Conservation (phyloP, 805 yeast species). For the Hanseniaspora guilliermondii region DNA sequence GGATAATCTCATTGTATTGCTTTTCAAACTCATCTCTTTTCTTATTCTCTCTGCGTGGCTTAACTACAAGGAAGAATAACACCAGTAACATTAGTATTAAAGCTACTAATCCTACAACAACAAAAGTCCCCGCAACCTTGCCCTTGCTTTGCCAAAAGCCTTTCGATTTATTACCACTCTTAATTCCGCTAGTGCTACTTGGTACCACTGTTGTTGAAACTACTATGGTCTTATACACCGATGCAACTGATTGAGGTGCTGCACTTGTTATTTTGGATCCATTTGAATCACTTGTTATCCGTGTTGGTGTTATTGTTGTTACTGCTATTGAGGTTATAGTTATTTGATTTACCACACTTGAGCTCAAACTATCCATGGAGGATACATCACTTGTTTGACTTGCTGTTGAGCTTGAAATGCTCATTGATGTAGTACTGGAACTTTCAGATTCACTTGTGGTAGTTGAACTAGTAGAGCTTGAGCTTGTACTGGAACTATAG, state of each 20-base stretch:
- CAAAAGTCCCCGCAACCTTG: constrained; percentile 75
- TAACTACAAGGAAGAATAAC: constrained; percentile 30
- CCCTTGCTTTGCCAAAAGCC: constrained; percentile 59
- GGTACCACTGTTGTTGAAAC: constrained; percentile 8
- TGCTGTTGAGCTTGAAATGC: constrained; percentile 13
- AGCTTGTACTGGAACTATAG: constrained; percentile 13
- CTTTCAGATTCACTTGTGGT: constrained; percentile 13
- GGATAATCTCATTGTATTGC: constrained; percentile 20
- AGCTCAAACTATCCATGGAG: background rate
- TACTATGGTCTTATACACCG: constrained; percentile 2
- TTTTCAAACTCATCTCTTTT: constrained; percentile 21
- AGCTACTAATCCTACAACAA: constrained; percentile 59
- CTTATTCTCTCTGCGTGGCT: constrained; percentile 17
- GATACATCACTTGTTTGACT: constrained; percentile 10
- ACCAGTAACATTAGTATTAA: constrained; percentile 34
- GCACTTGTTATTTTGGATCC: background rate
- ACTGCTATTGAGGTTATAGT: constrained; percentile 16
- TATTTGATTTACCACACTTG: background rate
- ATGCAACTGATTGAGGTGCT: background rate
- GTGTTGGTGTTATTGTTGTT: constrained; percentile 17
- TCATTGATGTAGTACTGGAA: constrained; percentile 9
- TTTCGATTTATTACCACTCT: constrained; percentile 15
- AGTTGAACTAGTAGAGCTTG: constrained; percentile 11
- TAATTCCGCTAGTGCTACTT: background rate
- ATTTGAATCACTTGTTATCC: constrained; percentile 11